Evolutionary conservation across 1,139 yeast species (phyloP), one percentile per base, ranked within the genome.

Genomic region (Candida mesenterica): DNA sequence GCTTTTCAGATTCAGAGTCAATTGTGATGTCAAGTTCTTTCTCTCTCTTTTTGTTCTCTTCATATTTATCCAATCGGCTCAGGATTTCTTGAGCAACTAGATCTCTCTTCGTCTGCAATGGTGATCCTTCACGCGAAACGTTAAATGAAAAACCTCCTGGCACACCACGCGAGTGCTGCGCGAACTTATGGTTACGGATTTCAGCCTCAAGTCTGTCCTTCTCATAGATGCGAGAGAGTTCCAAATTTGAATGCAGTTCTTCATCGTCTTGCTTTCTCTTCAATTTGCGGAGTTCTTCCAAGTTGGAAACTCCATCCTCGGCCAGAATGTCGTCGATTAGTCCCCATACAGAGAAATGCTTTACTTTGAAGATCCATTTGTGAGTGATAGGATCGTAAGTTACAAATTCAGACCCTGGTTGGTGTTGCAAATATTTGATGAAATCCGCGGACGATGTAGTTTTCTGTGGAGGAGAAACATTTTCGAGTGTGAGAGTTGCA

Each of bases 301-400:
- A 13, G n/a, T 24, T 15, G 30, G 62, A 61, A 39, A 57, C 70
- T 38, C 73, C 80, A 24, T 72, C 72, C 25, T 77, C 78, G 5
- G 69, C 76, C 39, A 78, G 82, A 29, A 75, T 79, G 18, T 79
- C 85, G 40, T 82, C 89, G 15, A 82, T 72, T 31, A 92, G 62
- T 3, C 97, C 97, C 96, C 97, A 92, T 5, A 84, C 76, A 62
- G 96, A 88, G 52, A 92, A 92, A 63, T 92, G 98, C 45, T 84
- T 80, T 1, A 92, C 97, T 48, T 71, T 77, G 59, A 88, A 89
- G 0, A 84, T 79, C 89, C 92, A 89, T 5, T 75, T 61, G 16
- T 86, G 86, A n/a, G 78, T 75, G 15, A 78, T 69, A 1, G 89
- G 90, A 50, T 84, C 90, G 53, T 82, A 89, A 3, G 90, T 81